A percentile compares a stretch with the other conserved stretches of the same genome.
These are phyloP conservation scores for Blastomyces parvus DNA, from an alignment of 2,329 filamentous ascomycete species.

Conservation along the genomic window DNA sequence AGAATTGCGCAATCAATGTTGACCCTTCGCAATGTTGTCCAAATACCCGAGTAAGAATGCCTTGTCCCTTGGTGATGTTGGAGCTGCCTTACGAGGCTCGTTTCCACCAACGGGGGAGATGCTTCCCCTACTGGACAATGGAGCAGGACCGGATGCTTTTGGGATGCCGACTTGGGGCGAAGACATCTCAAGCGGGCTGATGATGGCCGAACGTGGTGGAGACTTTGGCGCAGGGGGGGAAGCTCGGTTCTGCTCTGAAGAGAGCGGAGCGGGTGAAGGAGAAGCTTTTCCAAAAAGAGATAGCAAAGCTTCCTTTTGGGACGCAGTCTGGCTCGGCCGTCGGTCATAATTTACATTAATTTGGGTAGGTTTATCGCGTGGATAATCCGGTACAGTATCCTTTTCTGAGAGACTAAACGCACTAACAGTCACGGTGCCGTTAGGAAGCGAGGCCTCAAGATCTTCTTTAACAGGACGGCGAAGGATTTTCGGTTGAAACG, in stretches of 20 bases:
- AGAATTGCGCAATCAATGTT: conserved; percentile 21
- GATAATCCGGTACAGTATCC: conserved; percentile 12
- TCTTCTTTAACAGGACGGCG: conserved; percentile 40
- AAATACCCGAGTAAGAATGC: conserved; percentile 69
- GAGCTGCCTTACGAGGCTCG: conserved; percentile 22
- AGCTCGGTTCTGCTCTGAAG: conserved; percentile 10
- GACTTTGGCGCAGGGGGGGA: conserved; percentile 8
- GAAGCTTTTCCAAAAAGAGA: conserved; percentile 53
- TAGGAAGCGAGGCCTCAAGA: conserved; percentile 24
- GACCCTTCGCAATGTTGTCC: conserved; percentile 45
- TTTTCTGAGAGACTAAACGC: conserved; percentile 18
- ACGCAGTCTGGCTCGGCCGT: conserved; percentile 33
- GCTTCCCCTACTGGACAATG: conserved; percentile 18
- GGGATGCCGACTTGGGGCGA: conserved; percentile 11
- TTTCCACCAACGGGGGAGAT: conserved; percentile 16
- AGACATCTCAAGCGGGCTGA: conserved; percentile 18
- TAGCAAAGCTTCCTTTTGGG: conserved; percentile 44
- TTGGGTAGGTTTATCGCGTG: conserved; percentile 15
- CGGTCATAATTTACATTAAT: conserved; percentile 25
- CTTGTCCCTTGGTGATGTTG: conserved; percentile 57
- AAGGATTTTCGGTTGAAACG: conserved; percentile 47
- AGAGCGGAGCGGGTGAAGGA: conserved; percentile 19
- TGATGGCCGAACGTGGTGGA: conserved; percentile 16
- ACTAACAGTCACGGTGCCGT: conserved; percentile 21
- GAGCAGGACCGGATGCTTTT: not conserved